These are phyloP conservation scores for Pyrus betulifolia DNA, from an alignment of 306 rosid species.

Conservation along the genomic window DNA sequence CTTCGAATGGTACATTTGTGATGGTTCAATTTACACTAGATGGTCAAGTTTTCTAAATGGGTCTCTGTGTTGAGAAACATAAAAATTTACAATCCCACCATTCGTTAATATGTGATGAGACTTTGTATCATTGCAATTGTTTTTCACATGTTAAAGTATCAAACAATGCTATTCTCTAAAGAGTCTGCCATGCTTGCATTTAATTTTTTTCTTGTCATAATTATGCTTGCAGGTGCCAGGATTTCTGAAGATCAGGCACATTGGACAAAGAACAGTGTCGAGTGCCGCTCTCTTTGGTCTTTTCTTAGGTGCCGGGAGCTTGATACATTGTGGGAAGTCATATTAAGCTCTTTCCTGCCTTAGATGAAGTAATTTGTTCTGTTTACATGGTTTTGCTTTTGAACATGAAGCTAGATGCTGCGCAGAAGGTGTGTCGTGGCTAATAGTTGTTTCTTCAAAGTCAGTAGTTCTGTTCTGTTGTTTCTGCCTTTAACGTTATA, in stretches of 20 bases:
- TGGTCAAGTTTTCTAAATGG: not conserved
- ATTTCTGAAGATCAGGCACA: constrained; percentile 66
- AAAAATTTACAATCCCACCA: too few species aligned
- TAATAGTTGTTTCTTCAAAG: not conserved
- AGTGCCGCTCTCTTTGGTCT: constrained; percentile 84
- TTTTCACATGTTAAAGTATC: not conserved
- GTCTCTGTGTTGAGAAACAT: too few species aligned
- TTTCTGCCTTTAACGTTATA: not conserved
- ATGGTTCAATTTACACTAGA: not conserved
- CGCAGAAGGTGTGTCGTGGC: not conserved
- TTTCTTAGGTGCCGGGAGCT: constrained; percentile 87
- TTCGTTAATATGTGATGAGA: not conserved
- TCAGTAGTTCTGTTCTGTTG: not conserved
- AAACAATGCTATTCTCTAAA: not conserved
- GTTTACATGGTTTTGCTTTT: constrained; percentile 4
- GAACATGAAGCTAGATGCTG: not conserved
- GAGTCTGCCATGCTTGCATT: not conserved
- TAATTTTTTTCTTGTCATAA: not conserved
- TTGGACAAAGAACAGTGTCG: constrained; percentile 73
- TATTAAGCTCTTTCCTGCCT: constrained; percentile 26
- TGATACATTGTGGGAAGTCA: constrained; percentile 90
- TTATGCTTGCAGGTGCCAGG: constrained; percentile 69
- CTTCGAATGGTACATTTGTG: too few species aligned
- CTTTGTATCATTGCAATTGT: not conserved
- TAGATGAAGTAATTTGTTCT: constrained; percentile 4